Evolutionary conservation across 257 asterid species (phyloP).

Genomic region (Solanum verrucosum): DNA sequence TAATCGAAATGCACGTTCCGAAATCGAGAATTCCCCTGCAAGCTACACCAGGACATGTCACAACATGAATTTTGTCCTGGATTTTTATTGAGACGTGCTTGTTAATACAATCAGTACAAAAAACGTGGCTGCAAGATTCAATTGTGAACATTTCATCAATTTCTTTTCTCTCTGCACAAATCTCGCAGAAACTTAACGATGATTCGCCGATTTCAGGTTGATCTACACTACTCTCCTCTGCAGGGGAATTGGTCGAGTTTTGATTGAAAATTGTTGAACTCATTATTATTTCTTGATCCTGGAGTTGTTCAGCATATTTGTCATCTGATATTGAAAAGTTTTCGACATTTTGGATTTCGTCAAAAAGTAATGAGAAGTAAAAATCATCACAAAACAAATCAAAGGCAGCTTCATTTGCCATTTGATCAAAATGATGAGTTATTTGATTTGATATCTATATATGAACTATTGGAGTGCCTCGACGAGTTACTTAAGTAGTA

Average conservation of each 20-base stretch:
- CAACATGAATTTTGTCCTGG: not conserved
- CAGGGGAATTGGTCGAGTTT: not conserved
- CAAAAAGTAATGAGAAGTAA: conserved; percentile 1
- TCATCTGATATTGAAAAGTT: conserved; percentile 9
- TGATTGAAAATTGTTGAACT: conserved; percentile 3
- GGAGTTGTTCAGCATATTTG: conserved; percentile 21
- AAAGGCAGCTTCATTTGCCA: not conserved
- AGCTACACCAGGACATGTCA: conserved; percentile 41
- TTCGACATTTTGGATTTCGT: not conserved
- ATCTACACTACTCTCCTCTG: not conserved
- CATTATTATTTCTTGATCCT: conserved; percentile 31
- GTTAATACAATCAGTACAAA: conserved; percentile 40
- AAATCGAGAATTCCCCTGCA: conserved; percentile 27
- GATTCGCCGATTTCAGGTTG: conserved; percentile 9
- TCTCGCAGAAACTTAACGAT: conserved; percentile 23
- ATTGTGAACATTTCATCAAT: conserved; percentile 14
- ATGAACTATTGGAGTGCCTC: not conserved
- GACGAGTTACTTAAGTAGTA: not conserved
- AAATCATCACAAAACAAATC: conserved; percentile 13
- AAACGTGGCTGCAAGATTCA: conserved; percentile 25
- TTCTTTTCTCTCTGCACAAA: conserved; percentile 44
- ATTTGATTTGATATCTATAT: not conserved
- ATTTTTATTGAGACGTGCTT: conserved; percentile 24
- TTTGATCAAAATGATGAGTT: not conserved
- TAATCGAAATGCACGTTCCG: conserved; percentile 6